Evolutionary conservation across 495 filamentous ascomycete genomes (phyloP), one percentile per base, ranked within the genome.

Genomic region (Staphylotrichum longicolle): DNA sequence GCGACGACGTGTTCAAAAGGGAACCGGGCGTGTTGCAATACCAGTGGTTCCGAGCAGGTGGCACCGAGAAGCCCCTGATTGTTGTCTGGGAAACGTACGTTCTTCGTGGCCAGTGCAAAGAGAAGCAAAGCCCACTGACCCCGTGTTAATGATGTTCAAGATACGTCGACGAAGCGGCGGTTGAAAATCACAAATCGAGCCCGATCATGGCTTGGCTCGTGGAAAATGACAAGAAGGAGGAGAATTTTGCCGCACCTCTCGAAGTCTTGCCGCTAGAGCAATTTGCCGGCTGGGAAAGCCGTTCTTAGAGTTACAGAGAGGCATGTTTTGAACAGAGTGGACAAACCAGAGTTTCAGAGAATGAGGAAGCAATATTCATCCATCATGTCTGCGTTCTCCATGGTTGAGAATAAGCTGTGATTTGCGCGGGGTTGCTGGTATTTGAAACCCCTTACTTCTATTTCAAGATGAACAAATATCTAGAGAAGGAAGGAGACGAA

Each of bases 41-140:
- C 42, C 42, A 45, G 4, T 45, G 42, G 42, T 45, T 45, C 42
- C 8, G 12, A n/a, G 42, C 42, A 11, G 12, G 9, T 12, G 42
- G 42, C 42, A 1, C 42, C 8, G 42, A 45, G 10, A 45, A 45
- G 12, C 42, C 42, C 42, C 42, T 45, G 42, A 45, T 45, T n/a
- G 42, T 45, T 11, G 42, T 45, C 12, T 45, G 42, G 42, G 42
- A 45, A 45, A 45, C 42, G 42, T 45, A 45, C 42, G 42, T 11
- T 7, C 10, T 5, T n/a, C 42, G 10, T 39, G 37, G 42, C 14
- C 10, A 11, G 12, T 5, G 42, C 42, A n/a, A 11, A 11, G 4
- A 5, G 7, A 5, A 10, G 41, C 12, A 10, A n/a, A 40, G 39
- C 10, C 39, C 5, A 45, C 5, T 45, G 10, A n/a, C 3, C 7